Percentiles rank a stretch among this genome's conserved stretches.
Conservation (phyloP, 1,284 basidiomycete genomes). For the Tilletia walkeri region DNA sequence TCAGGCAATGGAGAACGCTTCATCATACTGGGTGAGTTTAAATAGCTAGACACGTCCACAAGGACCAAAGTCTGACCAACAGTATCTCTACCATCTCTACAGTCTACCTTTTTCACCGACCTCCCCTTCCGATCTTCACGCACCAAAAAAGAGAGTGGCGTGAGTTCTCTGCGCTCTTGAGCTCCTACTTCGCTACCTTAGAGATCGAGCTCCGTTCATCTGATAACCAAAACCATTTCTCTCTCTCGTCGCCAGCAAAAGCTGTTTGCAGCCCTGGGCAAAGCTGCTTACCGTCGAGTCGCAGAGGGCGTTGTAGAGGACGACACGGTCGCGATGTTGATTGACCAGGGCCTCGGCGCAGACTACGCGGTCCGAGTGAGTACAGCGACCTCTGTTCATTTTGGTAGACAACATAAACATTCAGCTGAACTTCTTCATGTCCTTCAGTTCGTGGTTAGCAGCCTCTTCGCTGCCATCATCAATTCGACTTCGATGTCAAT, state of each 20-base stretch:
- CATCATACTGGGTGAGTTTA: slow-evolving; percentile 23
- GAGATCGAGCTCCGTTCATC: neutral
- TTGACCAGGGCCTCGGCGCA: slow-evolving; percentile 27
- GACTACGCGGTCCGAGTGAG: slow-evolving; percentile 26
- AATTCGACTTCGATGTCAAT: slow-evolving; percentile 36
- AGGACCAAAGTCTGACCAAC: too few species aligned
- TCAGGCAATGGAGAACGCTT: slow-evolving; percentile 31
- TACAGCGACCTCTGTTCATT: too few species aligned
- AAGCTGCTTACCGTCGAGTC: slow-evolving; percentile 28
- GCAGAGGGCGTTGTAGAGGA: slow-evolving; percentile 29
- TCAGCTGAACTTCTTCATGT: too few species aligned
- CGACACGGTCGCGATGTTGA: slow-evolving; percentile 34
- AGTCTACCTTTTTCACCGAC: slow-evolving; percentile 14
- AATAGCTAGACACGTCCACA: too few species aligned
- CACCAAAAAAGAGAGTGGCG: slow-evolving; percentile 10
- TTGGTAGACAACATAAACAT: too few species aligned
- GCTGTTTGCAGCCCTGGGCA: slow-evolving; percentile 31
- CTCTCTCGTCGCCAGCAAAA: slow-evolving; percentile 27
- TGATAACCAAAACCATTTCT: slow-evolving; percentile 22
- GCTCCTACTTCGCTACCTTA: neutral
- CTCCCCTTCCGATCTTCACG: neutral
- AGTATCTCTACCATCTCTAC: too few species aligned
- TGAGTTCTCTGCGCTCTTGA: neutral
- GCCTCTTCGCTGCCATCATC: slow-evolving; percentile 40
- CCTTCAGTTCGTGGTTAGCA: slow-evolving; percentile 29